Percentiles rank a stretch among this genome's conserved stretches.
Evolutionary conservation across 441 rosid genomes (phyloP).

Genomic region (Breynia disticha): DNA sequence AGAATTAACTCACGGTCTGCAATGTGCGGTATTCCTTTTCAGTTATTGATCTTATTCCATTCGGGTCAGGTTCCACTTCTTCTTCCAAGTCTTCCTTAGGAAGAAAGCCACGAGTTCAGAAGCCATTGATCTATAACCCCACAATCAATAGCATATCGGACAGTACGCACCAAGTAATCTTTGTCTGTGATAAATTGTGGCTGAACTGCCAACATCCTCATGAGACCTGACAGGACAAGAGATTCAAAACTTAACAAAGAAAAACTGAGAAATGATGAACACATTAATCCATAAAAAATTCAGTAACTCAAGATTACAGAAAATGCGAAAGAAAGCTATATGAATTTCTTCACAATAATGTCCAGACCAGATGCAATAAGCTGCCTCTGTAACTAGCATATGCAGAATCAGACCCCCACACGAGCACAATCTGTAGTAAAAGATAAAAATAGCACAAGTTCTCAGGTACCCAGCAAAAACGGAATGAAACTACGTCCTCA

Average conservation of each 20-base stretch:
- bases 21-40: slow-evolving; percentile 51
- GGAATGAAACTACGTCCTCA: too few relatives aligned
- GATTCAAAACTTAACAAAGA: background rate
- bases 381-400: too few relatives aligned
- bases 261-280: too few relatives aligned
- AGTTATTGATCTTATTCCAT: slow-evolving; percentile 51
- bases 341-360: too few relatives aligned
- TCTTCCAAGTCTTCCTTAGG: slow-evolving; percentile 56
- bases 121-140: slow-evolving; percentile 85
- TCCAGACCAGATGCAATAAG: too few relatives aligned
- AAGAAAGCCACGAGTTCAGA: slow-evolving; percentile 58
- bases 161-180: slow-evolving; percentile 50
- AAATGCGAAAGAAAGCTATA: too few relatives aligned
- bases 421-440: too few relatives aligned
- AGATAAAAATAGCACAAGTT: too few relatives aligned
- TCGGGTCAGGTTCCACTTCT: slow-evolving; percentile 47
- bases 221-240: slow-evolving; percentile 43
- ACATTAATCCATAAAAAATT: too few relatives aligned
- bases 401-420: too few relatives aligned
- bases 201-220: slow-evolving; percentile 77
- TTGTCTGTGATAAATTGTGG: slow-evolving; percentile 55
- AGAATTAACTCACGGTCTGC: slow-evolving; percentile 28
- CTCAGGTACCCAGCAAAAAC: too few relatives aligned
- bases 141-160: slow-evolving; percentile 67
- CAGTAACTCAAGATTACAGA: too few relatives aligned